phyloP scores from a whole-genome alignment of 2,329 filamentous ascomycete species.

The Davidsoniella australis region DNA sequence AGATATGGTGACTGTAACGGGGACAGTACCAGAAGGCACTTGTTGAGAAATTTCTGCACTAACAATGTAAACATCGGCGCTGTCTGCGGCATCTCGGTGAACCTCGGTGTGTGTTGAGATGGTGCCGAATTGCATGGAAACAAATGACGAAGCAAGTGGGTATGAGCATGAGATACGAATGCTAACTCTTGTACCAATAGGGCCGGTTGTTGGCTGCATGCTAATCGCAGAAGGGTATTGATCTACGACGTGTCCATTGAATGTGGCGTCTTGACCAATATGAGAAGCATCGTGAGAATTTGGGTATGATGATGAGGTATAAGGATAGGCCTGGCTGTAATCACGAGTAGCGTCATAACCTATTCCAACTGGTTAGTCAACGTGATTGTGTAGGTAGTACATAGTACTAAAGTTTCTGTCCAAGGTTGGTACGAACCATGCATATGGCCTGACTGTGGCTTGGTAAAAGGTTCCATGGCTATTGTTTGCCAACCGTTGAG shows the following conservation, averaged over 20 bases:
- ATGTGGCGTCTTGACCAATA: constrained; percentile 32
- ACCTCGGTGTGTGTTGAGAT: constrained; percentile 39
- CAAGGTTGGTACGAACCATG: constrained; percentile 49
- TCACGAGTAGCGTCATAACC: constrained; percentile 43
- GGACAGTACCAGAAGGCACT: constrained; percentile 14
- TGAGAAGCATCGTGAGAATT: constrained; percentile 16
- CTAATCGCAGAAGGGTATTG: constrained; percentile 42
- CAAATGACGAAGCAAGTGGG: constrained; percentile 1
- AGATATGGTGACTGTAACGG: constrained; percentile 37
- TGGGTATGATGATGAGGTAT: constrained; percentile 27
- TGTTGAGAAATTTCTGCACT: constrained; percentile 52
- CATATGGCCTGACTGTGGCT: constrained; percentile 57
- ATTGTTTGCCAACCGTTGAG: background rate
- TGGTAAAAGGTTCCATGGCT: constrained; percentile 47
- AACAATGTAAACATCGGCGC: constrained; percentile 41
- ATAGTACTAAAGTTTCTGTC: no score
- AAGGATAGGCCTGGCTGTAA: constrained; percentile 39
- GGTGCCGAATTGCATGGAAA: background rate
- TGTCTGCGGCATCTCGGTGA: constrained; percentile 30
- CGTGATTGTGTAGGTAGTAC: background rate
- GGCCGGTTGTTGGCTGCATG: constrained; percentile 45
- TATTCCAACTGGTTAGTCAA: constrained; percentile 16
- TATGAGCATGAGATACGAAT: constrained; percentile 61
- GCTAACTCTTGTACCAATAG: constrained; percentile 51
- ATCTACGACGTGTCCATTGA: constrained; percentile 44